These are phyloP conservation scores for Aspergillus sp. DNA, from an alignment of 2,329 filamentous ascomycete species.

Conservation along the genomic window DNA sequence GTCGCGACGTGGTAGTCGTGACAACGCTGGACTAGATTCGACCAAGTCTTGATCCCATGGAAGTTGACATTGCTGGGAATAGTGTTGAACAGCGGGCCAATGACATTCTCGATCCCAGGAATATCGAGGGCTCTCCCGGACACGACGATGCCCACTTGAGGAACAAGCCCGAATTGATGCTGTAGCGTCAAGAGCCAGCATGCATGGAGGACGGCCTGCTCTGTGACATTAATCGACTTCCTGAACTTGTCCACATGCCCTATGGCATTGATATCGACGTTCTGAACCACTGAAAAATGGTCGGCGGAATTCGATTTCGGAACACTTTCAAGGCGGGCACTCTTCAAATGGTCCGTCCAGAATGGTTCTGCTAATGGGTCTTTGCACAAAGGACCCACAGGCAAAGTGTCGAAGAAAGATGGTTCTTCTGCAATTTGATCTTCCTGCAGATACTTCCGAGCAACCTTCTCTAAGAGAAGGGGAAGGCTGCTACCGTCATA, in stretches of 20 bases:
- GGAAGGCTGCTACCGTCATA: slow-evolving; percentile 28
- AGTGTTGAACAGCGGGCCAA: slow-evolving; percentile 86
- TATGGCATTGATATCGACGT: slow-evolving; percentile 24
- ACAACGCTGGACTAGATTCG: slow-evolving; percentile 51
- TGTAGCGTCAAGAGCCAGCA: slow-evolving; percentile 60
- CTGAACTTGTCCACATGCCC: slow-evolving; percentile 44
- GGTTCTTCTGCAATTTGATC: background rate
- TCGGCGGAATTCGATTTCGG: slow-evolving; percentile 11
- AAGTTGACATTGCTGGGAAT: slow-evolving; percentile 57
- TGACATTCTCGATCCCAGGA: slow-evolving; percentile 51
- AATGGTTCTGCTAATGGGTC: slow-evolving; percentile 48
- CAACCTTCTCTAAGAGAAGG: slow-evolving; percentile 25
- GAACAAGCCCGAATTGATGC: slow-evolving; percentile 37
- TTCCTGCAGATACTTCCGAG: slow-evolving; percentile 13
- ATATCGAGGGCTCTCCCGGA: slow-evolving; percentile 68
- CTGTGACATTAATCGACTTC: slow-evolving; percentile 57
- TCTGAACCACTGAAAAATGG: slow-evolving; percentile 10
- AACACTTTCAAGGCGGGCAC: slow-evolving; percentile 21
- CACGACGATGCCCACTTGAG: slow-evolving; percentile 63
- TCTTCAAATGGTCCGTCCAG: slow-evolving; percentile 54
- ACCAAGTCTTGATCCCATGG: slow-evolving; percentile 45
- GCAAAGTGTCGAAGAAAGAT: slow-evolving; percentile 57
- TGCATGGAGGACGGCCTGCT: slow-evolving; percentile 70
- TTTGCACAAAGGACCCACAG: slow-evolving; percentile 56
- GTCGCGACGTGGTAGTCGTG: slow-evolving; percentile 61